Conservation (phyloP, 768 basidiomycete genomes). For the Suillus americanus region DNA sequence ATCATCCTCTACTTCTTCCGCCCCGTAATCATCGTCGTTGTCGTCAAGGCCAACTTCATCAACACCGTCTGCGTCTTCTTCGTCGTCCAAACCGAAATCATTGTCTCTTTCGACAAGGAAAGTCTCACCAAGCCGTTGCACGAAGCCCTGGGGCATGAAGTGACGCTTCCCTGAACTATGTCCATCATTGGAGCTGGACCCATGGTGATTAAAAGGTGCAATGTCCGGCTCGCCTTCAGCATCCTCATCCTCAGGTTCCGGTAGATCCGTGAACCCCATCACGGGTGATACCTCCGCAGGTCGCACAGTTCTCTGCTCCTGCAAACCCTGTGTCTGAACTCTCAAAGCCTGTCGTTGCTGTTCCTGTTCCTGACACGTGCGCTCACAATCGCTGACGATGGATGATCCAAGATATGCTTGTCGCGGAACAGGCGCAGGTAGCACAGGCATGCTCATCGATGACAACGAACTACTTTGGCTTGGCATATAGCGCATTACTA, state of each 20-base stretch:
- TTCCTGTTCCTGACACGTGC: slow-evolving; percentile 41
- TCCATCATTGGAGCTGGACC: slow-evolving; percentile 17
- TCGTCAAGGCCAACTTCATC: slow-evolving; percentile 24
- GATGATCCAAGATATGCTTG: slow-evolving; percentile 32
- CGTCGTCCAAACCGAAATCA: slow-evolving; percentile 11
- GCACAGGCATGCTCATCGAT: slow-evolving; percentile 20
- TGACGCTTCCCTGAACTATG: slow-evolving; percentile 26
- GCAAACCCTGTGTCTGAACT: slow-evolving; percentile 32
- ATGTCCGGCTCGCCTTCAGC: slow-evolving; percentile 35
- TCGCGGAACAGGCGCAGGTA: slow-evolving; percentile 34
- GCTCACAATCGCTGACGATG: slow-evolving; percentile 31
- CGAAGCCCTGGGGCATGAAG: slow-evolving; percentile 15
- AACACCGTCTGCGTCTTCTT: slow-evolving; percentile 27
- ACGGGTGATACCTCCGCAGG: slow-evolving; percentile 34
- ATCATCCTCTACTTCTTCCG: slow-evolving; percentile 24
- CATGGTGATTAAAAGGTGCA: slow-evolving; percentile 28
- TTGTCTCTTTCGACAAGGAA: slow-evolving; percentile 21
- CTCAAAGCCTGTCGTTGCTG: slow-evolving; percentile 28
- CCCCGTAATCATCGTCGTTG: slow-evolving; percentile 30
- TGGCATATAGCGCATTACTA: slow-evolving; percentile 24
- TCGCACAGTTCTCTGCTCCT: slow-evolving; percentile 31
- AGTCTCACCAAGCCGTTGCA: slow-evolving; percentile 17
- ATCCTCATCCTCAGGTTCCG: slow-evolving; percentile 33
- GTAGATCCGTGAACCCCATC: slow-evolving; percentile 29
- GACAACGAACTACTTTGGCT: slow-evolving; percentile 17